Evolutionary conservation across 108 stramenopile species (phyloP).

Genomic region (Hondaea fermentalgiana): DNA sequence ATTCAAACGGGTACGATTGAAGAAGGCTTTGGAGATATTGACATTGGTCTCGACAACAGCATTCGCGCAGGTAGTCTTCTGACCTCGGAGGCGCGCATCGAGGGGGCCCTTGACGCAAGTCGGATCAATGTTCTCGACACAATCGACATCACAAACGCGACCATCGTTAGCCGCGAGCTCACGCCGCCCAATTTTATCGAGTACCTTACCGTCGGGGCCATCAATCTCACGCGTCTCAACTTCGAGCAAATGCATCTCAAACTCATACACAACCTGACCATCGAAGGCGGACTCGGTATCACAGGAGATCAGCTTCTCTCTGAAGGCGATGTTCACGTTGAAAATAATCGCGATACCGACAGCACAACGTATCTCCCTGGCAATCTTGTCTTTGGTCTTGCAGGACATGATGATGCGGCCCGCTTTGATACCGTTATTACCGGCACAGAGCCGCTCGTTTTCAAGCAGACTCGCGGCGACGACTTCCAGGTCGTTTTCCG

Average conservation of each 20-base stretch:
- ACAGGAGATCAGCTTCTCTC: background rate
- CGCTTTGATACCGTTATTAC: background rate
- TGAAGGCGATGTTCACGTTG: background rate
- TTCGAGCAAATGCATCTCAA: background rate
- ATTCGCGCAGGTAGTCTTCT: background rate
- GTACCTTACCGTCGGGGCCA: background rate
- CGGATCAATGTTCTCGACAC: background rate
- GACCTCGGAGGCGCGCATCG: background rate
- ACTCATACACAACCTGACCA: background rate
- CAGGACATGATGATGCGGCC: background rate
- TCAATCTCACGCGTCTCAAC: background rate
- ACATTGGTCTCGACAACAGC: background rate
- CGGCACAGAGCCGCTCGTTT: background rate
- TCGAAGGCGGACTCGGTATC: conserved; percentile 9
- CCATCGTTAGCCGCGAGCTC: background rate
- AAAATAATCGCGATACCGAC: background rate
- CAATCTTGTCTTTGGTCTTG: background rate
- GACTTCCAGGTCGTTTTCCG: background rate
- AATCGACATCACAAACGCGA: background rate
- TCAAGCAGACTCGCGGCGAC: background rate
- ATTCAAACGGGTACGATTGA: background rate
- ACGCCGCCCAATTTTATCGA: background rate
- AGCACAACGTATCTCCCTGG: background rate
- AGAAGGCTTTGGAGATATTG: background rate
- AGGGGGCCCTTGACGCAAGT: background rate